A percentile compares a stretch with the other conserved stretches of the same genome.
Conservation (phyloP, 2,329 filamentous ascomycete species). For the Neonectria ditissima region DNA sequence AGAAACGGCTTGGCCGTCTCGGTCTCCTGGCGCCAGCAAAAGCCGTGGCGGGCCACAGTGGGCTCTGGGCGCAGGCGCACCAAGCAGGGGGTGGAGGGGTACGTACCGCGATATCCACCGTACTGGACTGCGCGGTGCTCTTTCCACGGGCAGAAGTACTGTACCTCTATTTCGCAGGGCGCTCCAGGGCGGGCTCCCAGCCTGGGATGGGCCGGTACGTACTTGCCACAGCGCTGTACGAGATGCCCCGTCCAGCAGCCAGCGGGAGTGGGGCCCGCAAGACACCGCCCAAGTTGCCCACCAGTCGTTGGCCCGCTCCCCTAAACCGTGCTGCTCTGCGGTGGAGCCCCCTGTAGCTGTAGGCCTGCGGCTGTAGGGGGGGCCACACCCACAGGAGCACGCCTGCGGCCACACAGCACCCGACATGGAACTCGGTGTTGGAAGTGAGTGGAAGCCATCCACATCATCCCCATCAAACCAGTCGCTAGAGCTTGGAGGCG, state of each 20-base stretch:
- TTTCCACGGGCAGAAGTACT: no score
- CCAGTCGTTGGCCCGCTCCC: constrained; percentile 24
- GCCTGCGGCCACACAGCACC: constrained; percentile 15
- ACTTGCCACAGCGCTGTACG: constrained; percentile 13
- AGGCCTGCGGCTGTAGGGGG: constrained; percentile 24
- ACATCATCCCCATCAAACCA: constrained; percentile 8
- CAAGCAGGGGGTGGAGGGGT: constrained; percentile 22
- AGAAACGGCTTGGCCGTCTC: constrained; percentile 37
- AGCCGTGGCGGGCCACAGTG: constrained; percentile 28
- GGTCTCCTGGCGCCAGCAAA: constrained; percentile 36
- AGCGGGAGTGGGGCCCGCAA: constrained; percentile 22
- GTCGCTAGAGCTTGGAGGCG: neutral
- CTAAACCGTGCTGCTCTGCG: constrained; percentile 20
- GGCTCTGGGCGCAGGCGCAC: constrained; percentile 21
- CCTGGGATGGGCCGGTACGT: constrained; percentile 8
- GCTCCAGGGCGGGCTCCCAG: neutral
- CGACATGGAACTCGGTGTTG: constrained; percentile 22
- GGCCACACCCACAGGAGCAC: constrained; percentile 9
- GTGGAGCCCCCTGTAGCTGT: constrained; percentile 26
- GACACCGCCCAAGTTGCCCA: constrained; percentile 21
- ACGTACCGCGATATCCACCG: constrained; percentile 20
- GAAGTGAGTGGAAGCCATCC: constrained; percentile 21
- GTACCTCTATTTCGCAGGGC: constrained; percentile 16
- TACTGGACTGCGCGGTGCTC: neutral
- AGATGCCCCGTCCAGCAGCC: constrained; percentile 21